Base-by-base conservation (phyloP, 257 asterid genomes). In the Petunia axillaris region DNA sequence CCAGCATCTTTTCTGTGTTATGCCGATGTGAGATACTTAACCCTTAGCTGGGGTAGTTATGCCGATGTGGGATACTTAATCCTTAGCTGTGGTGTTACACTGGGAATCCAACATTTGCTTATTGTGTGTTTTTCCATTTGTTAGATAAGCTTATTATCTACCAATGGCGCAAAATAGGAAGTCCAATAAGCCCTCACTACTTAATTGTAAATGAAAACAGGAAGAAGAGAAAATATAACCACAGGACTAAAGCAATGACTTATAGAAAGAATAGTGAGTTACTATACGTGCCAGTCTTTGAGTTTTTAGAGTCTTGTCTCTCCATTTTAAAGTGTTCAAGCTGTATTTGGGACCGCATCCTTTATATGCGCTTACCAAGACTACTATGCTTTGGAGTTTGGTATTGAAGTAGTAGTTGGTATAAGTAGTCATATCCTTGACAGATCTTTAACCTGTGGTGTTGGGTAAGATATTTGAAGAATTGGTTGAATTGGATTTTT, bases 381-480 rank as follows among this genome's bases (percentile, higher is more conserved):
- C 16, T 55, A 55, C 8, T 55, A 15, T 44, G n/a, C 55, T 9
- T 44, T 16, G 76, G 41, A 70, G 43, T 46, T 46, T 54, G 10
- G 77, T 46, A 46, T 53, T 35, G 58, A 70, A 70, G 57, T 10
- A 46, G 77, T 46, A 70, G 77, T 46, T 70, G 43, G 43, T 38
- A 25, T 9, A 16, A 16, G 77, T 25, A 46, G 59, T 70, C 77
- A 46, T 46, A 58, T 46, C 77, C 43, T 25, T 70, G 77, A 70
- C 10, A 1, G 10, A 10, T 46, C 43, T 70, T 44, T 46, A 46
- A 70, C 58, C 6, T 0, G 6, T 25, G 57, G 41, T 46, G 25
- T 35, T 70, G 41, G 77, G 59, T 70, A 25, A 54, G 77, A 48
- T 70, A 46, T 46, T 25, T 46, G 77, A 25, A 70, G 46, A 70